Percentiles rank a stretch among this genome's conserved stretches.
These are phyloP conservation scores for Allium sativum DNA, from an alignment of 106 monocot genomes.

Conservation along the genomic window DNA sequence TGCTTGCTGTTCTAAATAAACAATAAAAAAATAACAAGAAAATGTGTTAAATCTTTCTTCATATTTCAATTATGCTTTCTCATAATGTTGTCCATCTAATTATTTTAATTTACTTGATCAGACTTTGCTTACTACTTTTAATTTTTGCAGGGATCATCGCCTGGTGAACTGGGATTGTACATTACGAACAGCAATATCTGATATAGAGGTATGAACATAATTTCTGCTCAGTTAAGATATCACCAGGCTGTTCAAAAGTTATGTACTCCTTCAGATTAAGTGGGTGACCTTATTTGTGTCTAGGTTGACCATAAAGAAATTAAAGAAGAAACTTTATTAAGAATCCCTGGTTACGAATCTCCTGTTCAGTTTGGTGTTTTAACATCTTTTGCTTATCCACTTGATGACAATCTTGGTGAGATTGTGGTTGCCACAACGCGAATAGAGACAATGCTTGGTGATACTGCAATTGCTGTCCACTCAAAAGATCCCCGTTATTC, in stretches of 20 bases:
- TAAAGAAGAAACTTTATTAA: conserved; percentile 60
- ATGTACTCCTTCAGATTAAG: neutral
- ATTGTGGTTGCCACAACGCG: conserved; percentile 93
- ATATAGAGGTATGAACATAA: conserved; percentile 70
- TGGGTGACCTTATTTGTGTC: neutral
- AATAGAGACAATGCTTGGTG: conserved; percentile 98
- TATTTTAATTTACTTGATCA: neutral
- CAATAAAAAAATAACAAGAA: too few relatives aligned
- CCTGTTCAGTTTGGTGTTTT: conserved; percentile 80
- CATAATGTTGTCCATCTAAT: too few relatives aligned
- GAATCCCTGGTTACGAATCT: conserved; percentile 65
- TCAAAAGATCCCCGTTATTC: conserved; percentile 68
- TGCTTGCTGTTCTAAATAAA: too few relatives aligned
- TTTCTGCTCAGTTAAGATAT: neutral
- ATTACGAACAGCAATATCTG: conserved; percentile 88
- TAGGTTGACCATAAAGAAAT: conserved; percentile 90
- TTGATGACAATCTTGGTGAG: conserved; percentile 72
- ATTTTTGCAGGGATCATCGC: conserved; percentile 59
- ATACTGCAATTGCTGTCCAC: conserved; percentile 94
- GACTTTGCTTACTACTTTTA: neutral
- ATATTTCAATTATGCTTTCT: too few relatives aligned
- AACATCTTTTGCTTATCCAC: conserved; percentile 81
- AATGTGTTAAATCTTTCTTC: too few relatives aligned
- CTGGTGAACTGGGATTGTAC: conserved; percentile 99
- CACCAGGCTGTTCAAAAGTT: too few relatives aligned